phyloP scores from a whole-genome alignment of 192 early-diverging fungal genomes.

The Coemansia sp. region DNA sequence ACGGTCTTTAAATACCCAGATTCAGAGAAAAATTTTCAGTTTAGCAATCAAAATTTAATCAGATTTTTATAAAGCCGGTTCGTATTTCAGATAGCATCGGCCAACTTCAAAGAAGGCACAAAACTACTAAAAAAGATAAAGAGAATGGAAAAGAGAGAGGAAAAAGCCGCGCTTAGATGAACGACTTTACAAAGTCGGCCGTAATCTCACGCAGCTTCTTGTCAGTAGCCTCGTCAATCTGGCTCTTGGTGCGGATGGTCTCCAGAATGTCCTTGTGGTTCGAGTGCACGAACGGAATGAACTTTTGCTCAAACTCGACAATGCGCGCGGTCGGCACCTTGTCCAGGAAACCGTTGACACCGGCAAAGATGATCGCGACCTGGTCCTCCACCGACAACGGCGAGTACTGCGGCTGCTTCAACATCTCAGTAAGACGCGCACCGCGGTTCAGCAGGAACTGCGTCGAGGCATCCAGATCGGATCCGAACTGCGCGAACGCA shows the following conservation, averaged over 20 bases:
- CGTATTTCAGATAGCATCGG: too few relatives aligned
- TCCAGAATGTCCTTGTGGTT: slow-evolving; percentile 89
- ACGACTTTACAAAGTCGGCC: slow-evolving; percentile 75
- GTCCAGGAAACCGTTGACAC: slow-evolving; percentile 99
- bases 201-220: slow-evolving; percentile 90
- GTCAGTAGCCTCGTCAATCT: slow-evolving; percentile 85
- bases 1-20: too few relatives aligned
- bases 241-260: slow-evolving; percentile 85
- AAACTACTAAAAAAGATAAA: background rate
- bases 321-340: slow-evolving; percentile 94
- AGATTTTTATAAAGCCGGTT: too few relatives aligned
- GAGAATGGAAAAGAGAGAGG: slow-evolving; percentile 9
- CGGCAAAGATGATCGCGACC: slow-evolving; percentile 97
- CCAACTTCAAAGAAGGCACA: background rate
- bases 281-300: slow-evolving; percentile 83
- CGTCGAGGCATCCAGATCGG: slow-evolving; percentile 99
- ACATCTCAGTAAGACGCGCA: slow-evolving; percentile 97
- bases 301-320: slow-evolving; percentile 88
- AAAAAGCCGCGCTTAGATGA: slow-evolving; percentile 56
- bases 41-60: too few relatives aligned
- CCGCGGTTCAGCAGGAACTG: slow-evolving; percentile 99
- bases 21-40: slow-evolving; percentile 17
- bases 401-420: slow-evolving; percentile 99
- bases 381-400: slow-evolving; percentile 96
- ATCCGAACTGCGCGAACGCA: slow-evolving; percentile 99